Base-by-base conservation (phyloP, 176 grass and related monocot genomes). In the Lolium rigidum region DNA sequence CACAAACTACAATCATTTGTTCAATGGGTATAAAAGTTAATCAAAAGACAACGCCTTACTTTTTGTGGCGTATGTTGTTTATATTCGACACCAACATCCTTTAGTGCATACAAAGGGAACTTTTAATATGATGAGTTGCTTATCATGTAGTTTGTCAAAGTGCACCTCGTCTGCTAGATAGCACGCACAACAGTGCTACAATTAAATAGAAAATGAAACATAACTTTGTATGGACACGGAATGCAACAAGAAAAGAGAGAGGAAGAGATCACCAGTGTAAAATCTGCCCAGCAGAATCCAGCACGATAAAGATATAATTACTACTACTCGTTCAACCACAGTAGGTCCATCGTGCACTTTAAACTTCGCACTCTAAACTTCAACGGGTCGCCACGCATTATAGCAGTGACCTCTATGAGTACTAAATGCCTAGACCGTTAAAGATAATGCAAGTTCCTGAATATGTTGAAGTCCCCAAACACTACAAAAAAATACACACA, bases 1-100 rank as follows among this genome's bases (percentile, higher is more conserved):
- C 51, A 14, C 76, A 70, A 80, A 80, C 59, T 59, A 76, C 50
- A 87, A 84, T 28, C 41, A 60, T 74, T 77, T 83, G 58, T 74
- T 38, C 75, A 75, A 50, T 31, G 49, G 22, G 9, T 58, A 58
- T 52, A 74, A 74, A 76, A 68, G 49, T 57, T 87, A 14, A 79
- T 26, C 35, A 73, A 25, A 73, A 11, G 63, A 55, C 77, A 61
- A 70, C 80, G 79, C 49, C 20, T 49, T 8, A 25, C 79, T 83
- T 90, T 82, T 52, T 50, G 20, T 51, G 60, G 50, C 52, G n/a
- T 62, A 14, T 5, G 26, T 31, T 78, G 24, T 64, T 80, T 37
- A 87, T 41, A 54, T 52, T 81, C 20, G 25, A 52, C 11, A 35
- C 28, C 20, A 81, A 51, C 44, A 81, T 9, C 60, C 61, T 13